Conservation (phyloP, 2,329 filamentous ascomycete genomes). For the Hyphodiscus sp. region DNA sequence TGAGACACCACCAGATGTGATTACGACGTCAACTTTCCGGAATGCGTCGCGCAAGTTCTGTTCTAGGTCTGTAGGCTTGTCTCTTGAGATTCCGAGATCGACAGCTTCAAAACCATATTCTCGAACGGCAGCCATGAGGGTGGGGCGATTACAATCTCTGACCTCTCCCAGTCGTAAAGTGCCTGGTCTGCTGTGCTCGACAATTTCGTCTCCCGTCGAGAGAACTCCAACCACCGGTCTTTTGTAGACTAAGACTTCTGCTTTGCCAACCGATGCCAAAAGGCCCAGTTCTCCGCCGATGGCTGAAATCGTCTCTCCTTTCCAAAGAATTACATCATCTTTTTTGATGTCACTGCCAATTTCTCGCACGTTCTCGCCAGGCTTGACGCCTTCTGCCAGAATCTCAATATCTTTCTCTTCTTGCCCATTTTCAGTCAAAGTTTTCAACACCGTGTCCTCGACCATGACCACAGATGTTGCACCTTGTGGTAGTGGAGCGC, state of each 20-base stretch:
- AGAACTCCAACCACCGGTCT: conserved; percentile 78
- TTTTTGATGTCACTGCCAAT: conserved; percentile 78
- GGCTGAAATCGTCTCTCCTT: conserved; percentile 76
- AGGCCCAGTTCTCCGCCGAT: conserved; percentile 89
- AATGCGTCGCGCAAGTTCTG: conserved; percentile 69
- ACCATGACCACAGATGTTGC: conserved; percentile 95
- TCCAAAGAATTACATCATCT: conserved; percentile 62
- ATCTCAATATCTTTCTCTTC: conserved; percentile 91
- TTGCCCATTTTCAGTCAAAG: conserved; percentile 67
- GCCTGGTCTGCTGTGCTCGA: conserved; percentile 60
- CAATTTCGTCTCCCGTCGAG: conserved; percentile 92
- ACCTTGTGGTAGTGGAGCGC: conserved; percentile 80
- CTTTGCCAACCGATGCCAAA: conserved; percentile 75
- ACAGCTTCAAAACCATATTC: conserved; percentile 72
- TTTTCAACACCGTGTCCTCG: conserved; percentile 77
- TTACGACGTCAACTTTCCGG: conserved; percentile 68
- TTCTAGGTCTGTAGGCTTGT: conserved; percentile 69
- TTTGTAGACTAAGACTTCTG: conserved; percentile 64
- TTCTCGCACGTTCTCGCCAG: conserved; percentile 84
- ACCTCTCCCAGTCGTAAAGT: conserved; percentile 74
- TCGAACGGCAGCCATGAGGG: conserved; percentile 69
- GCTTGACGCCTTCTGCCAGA: conserved; percentile 64
- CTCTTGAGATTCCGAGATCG: conserved; percentile 79
- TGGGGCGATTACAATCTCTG: conserved; percentile 86
- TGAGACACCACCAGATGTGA: conserved; percentile 90